These are phyloP conservation scores for Zasmidium citrigriseum DNA, from an alignment of 2,329 filamentous ascomycete species.

Conservation along the genomic window DNA sequence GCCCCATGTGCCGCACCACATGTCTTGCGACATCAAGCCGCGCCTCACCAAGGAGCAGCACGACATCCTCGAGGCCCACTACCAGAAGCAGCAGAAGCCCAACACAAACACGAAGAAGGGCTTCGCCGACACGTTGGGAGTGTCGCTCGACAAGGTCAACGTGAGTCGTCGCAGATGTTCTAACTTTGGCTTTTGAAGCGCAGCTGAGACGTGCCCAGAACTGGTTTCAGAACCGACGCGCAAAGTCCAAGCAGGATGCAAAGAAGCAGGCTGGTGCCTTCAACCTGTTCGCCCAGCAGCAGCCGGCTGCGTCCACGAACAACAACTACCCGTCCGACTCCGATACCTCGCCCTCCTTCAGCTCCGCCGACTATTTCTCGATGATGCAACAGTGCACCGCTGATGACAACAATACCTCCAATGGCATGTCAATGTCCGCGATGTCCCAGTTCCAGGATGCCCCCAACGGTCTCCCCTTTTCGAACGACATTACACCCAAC, in stretches of 20 bases:
- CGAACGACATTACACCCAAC: neutral
- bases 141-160: constrained; percentile 56
- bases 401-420: constrained; percentile 19
- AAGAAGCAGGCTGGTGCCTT: constrained; percentile 45
- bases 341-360: constrained; percentile 34
- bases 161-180: constrained; percentile 39
- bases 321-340: constrained; percentile 31
- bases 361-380: constrained; percentile 31
- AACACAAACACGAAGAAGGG: constrained; percentile 53
- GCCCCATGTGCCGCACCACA: constrained; percentile 25
- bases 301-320: constrained; percentile 15
- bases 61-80: constrained; percentile 53
- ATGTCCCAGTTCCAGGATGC: constrained; percentile 16
- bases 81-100: constrained; percentile 51
- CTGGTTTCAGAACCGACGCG: constrained; percentile 56
- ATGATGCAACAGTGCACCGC: constrained; percentile 33
- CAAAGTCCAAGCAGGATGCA: constrained; percentile 55
- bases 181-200: constrained; percentile 5
- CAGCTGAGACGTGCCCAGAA: constrained; percentile 40
- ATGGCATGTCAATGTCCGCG: constrained; percentile 6
- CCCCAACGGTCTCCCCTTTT: constrained; percentile 10
- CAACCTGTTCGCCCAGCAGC: constrained; percentile 27
- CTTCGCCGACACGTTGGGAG: constrained; percentile 49
- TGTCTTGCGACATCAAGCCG: constrained; percentile 49
- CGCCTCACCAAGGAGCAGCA: constrained; percentile 56